Base-by-base conservation (phyloP, 2,329 filamentous ascomycete species). In the Teratosphaeria gauchensis region DNA sequence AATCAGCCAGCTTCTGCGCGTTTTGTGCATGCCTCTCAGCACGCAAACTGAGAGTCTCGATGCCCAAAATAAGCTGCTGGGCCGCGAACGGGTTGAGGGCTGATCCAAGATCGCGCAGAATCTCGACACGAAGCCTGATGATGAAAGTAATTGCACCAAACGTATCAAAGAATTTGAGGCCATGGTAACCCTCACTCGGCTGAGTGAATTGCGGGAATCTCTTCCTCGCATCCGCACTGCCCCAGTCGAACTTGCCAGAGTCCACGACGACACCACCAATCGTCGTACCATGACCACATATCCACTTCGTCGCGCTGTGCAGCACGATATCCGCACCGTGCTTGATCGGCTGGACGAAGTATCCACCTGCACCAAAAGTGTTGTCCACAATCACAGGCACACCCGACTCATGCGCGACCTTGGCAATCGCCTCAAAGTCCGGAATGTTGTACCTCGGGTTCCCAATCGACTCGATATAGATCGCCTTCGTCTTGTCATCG, bases 241-340 rank as follows among this genome's bases (percentile, higher is more conserved):
- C 90, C 92, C 92, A 97, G 79, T 95, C 88, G 72, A 96, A 97
- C 73, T 90, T 94, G 68, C 92, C 92, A 65, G 86, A 84, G 77
- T 96, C 92, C 63, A 96, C 80, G 35, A 96, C 82, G 51, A 96
- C 82, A 61, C 92, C 92, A 59, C 82, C 92, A 65, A 96, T 89
- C 30, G 92, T 96, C 48, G 92, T 72, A 61, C 92, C 92, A 74
- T 97, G 92, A 51, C 92, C 92, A 59, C 92, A 92, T 63, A 97
- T 96, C 92, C 92, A 96, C 76, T 96, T 96, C 59, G 92, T 96
- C 11, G 91, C 91, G 46, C 89, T 94, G 80, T 96, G 91, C 28
- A 96, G 89, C 56, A 96, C 87, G 61, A 96, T 96, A 71, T 96
- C 92, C 63, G 89, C 92, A 58, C 92, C 92, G 74, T 95, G 88